Evolutionary conservation across 78 protist genomes (phyloP), one percentile per base, ranked within the genome.

Genomic region (Speleostelium caveatum): DNA sequence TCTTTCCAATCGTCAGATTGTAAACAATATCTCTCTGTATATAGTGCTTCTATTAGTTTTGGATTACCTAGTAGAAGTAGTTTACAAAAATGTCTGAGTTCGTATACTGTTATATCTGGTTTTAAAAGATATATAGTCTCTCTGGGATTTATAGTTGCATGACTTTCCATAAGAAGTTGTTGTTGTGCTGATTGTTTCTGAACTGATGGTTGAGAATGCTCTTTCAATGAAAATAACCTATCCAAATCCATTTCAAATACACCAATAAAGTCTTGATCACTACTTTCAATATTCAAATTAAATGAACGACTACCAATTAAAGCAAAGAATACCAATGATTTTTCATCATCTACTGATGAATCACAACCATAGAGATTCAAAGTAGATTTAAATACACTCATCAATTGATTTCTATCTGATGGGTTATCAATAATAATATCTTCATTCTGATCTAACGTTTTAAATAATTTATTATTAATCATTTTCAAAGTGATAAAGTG

Each of bases 211-310:
- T 22, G 56, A 24, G 24, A 39, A n/a, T 16, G 16, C 39, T 55
- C 36, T 39, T 66, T 41, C 7, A 78, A 35, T 26, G 88, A 78
- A 8, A 78, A 30, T 22, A 78, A 30, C 8, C 22, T 24, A 36
- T 78, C 75, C 3, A 78, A 66, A 67, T 66, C 35, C 21, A 60
- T 45, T 42, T 78, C 71, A 33, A 53, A 45, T 0, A 78, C 53
- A 22, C 77, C 88, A 66, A 67, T 41, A 39, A 66, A 78, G 38
- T 78, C 88, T 35, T 78, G 88, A 38, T 78, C 88, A 67, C 88
- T 78, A 8, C 38, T 28, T 26, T 78, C 58, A 3, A 66, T 45
- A 55, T 78, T 21, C 24, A 78, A 66, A 67, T 78, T 78, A 24
- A 78, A 78, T 33, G 88, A 63, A 66, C 45, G 49, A 55, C 88